Evolutionary conservation across 805 yeast species (phyloP).

Genomic region (Teunomyces barrocoloradensis): DNA sequence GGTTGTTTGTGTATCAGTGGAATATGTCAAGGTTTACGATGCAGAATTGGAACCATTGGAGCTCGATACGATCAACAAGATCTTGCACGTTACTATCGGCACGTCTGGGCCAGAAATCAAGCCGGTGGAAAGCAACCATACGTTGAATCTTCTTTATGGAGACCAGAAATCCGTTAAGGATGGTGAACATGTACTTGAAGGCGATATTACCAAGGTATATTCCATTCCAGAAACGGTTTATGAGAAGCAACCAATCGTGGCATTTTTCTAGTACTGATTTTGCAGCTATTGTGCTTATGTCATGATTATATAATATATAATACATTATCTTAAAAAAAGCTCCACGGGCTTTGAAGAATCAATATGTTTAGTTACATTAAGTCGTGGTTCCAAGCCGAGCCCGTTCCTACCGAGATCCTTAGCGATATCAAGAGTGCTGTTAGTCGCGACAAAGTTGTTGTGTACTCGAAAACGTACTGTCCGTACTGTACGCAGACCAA

Average conservation of each 20-base stretch:
- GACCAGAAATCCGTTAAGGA: not conserved
- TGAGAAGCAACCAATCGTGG: slow-evolving; percentile 6
- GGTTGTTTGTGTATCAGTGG: slow-evolving; percentile 55
- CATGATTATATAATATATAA: too few relatives aligned
- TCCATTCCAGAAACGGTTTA: not conserved
- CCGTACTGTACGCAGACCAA: slow-evolving; percentile 45
- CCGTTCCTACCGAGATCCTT: slow-evolving; percentile 11
- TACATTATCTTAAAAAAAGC: not conserved
- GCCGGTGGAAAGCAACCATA: slow-evolving; percentile 53
- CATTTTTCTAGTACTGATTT: slow-evolving; percentile 2
- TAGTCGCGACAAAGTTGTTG: slow-evolving; percentile 15
- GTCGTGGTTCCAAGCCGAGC: slow-evolving; percentile 12
- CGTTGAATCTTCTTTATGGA: slow-evolving; percentile 4
- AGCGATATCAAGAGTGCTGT: slow-evolving; percentile 10
- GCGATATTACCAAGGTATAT: slow-evolving; percentile 1
- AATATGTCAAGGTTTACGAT: slow-evolving; percentile 16
- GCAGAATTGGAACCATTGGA: slow-evolving; percentile 1
- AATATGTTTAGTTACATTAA: slow-evolving; percentile 9
- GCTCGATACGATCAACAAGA: slow-evolving; percentile 36
- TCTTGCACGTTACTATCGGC: slow-evolving; percentile 72
- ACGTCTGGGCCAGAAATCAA: slow-evolving; percentile 42
- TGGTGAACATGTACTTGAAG: slow-evolving; percentile 3
- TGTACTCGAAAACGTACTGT: slow-evolving; percentile 38
- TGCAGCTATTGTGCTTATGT: not conserved
- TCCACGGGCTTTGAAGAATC: not conserved